Conservation (phyloP, 192 early-diverging fungal genomes). For the Thamnidium elegans region DNA sequence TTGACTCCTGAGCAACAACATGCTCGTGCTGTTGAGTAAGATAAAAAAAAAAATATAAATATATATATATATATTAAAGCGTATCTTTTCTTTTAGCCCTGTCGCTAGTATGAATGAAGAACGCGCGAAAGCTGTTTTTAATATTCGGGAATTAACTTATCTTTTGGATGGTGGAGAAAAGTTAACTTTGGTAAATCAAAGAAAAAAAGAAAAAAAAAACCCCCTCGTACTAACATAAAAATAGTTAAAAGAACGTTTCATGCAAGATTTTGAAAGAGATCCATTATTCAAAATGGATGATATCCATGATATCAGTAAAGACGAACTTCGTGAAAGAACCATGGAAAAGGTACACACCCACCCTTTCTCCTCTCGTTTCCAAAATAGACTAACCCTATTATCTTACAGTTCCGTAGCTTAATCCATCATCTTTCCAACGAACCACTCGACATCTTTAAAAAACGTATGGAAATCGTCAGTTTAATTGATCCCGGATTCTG, state of each 20-base stretch:
- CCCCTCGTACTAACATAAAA: background rate
- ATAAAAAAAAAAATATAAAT: background rate
- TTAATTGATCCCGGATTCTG: conserved; percentile 85
- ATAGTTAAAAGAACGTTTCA: conserved; percentile 73
- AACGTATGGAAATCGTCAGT: conserved; percentile 77
- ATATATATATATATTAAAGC: background rate
- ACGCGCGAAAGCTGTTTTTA: conserved; percentile 71
- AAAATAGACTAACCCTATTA: background rate
- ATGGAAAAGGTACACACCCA: conserved; percentile 68
- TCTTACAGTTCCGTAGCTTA: conserved; percentile 53
- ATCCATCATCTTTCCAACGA: conserved; percentile 71
- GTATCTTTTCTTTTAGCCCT: conserved; percentile 13
- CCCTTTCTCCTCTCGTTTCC: no score
- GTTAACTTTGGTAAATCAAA: conserved; percentile 32
- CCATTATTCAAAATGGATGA: conserved; percentile 78
- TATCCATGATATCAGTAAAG: conserved; percentile 72
- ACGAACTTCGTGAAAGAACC: conserved; percentile 75
- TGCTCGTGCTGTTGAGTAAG: conserved; percentile 28
- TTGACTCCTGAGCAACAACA: conserved; percentile 24
- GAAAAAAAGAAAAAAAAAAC: conserved; percentile 24
- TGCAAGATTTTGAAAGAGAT: conserved; percentile 84
- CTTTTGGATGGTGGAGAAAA: conserved; percentile 78
- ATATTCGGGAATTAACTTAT: conserved; percentile 77
- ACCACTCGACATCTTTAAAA: conserved; percentile 64
- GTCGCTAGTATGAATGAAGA: conserved; percentile 60